Evolutionary conservation across 73 alveolate species (phyloP).

Genomic region (Symbiodinium natans): DNA sequence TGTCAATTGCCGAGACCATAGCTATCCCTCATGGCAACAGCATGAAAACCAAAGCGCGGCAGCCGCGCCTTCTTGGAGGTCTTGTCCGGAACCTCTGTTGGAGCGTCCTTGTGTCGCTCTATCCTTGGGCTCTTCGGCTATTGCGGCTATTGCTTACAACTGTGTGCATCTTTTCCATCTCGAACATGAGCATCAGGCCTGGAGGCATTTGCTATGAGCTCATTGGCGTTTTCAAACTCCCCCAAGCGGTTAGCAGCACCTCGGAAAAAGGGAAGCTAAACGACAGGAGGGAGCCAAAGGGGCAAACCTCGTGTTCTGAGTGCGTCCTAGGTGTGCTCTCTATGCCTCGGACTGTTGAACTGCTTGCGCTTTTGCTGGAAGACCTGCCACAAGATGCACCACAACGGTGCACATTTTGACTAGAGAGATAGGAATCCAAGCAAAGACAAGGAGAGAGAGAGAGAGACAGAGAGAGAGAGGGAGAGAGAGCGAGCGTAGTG

Average conservation of each 20-base stretch:
- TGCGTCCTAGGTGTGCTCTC: too few species aligned
- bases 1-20: neutral
- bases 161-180: neutral
- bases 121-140: neutral
- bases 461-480: too few species aligned
- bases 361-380: slow-evolving; percentile 84
- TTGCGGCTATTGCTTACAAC: neutral
- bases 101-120: neutral
- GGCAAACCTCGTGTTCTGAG: too few species aligned
- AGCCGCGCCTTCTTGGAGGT: neutral
- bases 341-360: slow-evolving; percentile 28
- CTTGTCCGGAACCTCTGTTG: neutral
- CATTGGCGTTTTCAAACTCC: slow-evolving; percentile 72
- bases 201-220: slow-evolving; percentile 65
- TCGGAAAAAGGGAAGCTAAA: neutral
- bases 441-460: too few species aligned
- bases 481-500: too few species aligned
- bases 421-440: too few species aligned
- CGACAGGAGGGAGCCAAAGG: too few species aligned
- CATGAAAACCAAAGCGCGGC: too few species aligned
- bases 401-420: neutral
- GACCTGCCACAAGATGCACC: neutral
- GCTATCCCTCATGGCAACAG: neutral
- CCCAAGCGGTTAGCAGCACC: slow-evolving; percentile 89
- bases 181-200: neutral